A percentile compares a stretch with the other conserved stretches of the same genome.
phyloP scores from a whole-genome alignment of 805 yeast genomes.

The Yarrowia sp. region DNA sequence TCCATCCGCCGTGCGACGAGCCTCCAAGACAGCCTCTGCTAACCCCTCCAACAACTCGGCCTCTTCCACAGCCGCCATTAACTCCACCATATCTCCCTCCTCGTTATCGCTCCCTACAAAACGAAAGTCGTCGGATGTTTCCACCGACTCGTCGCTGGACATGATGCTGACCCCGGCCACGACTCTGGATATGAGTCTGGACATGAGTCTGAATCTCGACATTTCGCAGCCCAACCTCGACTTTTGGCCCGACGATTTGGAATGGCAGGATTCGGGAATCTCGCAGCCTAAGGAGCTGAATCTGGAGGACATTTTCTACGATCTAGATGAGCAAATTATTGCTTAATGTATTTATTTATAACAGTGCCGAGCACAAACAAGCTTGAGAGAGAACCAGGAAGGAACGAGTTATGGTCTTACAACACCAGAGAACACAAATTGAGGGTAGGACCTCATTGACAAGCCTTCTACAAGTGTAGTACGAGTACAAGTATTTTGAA shows the following conservation, averaged over 20 bases:
- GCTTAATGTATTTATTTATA: conserved; percentile 19
- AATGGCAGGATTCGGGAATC: background rate
- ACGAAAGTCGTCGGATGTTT: conserved; percentile 16
- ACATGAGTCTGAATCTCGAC: conserved; percentile 6
- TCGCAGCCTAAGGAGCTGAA: conserved; percentile 3
- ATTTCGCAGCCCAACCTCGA: conserved; percentile 20
- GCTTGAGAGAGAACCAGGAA: background rate
- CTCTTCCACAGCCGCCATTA: background rate
- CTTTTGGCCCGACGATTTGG: conserved; percentile 22
- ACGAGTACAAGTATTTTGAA: too few species aligned
- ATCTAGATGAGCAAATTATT: conserved; percentile 21
- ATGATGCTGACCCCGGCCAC: background rate
- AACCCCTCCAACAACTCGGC: background rate
- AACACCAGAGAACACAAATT: too few species aligned
- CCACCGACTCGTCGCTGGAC: conserved; percentile 16
- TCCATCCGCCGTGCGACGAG: background rate
- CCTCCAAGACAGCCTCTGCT: background rate
- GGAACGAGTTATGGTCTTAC: background rate
- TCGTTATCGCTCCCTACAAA: conserved; percentile 7
- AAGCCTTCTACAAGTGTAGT: too few species aligned
- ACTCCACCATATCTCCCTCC: conserved; percentile 7
- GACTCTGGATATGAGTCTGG: conserved; percentile 1
- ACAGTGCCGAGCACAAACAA: background rate
- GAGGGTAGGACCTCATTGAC: too few species aligned
- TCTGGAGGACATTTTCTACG: conserved; percentile 21